These are phyloP conservation scores for Penicillium cosmopolitanum DNA, from an alignment of 495 filamentous ascomycete species.

Conservation along the genomic window DNA sequence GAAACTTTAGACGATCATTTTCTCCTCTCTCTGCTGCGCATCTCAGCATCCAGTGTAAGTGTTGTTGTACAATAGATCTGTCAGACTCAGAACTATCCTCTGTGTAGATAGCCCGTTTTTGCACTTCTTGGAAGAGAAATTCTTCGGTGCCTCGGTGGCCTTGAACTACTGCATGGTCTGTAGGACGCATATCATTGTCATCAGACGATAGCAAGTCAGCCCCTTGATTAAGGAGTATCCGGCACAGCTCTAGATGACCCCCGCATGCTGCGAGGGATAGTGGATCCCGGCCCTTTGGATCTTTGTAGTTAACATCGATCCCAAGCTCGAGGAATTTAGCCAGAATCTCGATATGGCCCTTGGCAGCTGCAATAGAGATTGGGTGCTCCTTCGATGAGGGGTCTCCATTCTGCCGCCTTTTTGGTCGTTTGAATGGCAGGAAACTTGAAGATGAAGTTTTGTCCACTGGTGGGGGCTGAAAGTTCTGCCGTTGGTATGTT, in stretches of 20 bases:
- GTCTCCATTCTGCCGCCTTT: not conserved
- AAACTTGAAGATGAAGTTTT: too few relatives aligned
- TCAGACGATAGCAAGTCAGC: not conserved
- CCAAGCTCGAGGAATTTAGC: not conserved
- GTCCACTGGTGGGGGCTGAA: too few relatives aligned
- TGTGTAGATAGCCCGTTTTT: not conserved
- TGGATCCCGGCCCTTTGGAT: not conserved
- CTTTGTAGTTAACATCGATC: not conserved
- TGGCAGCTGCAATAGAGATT: not conserved
- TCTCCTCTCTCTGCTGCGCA: not conserved
- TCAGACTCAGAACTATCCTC: not conserved
- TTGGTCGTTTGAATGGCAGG: too few relatives aligned
- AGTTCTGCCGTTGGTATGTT: not conserved
- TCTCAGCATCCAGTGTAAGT: not conserved
- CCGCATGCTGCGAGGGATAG: not conserved
- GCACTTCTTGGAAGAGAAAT: not conserved
- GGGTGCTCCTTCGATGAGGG: not conserved
- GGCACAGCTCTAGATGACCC: not conserved
- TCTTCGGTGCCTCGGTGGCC: not conserved
- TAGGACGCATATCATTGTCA: not conserved
- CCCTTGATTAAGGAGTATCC: not conserved
- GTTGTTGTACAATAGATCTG: not conserved
- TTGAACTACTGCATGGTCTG: not conserved
- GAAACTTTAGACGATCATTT: not conserved
- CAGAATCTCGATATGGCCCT: not conserved